Base-by-base conservation (phyloP, 176 grass and related monocot genomes). In the Zoysia pacifica region DNA sequence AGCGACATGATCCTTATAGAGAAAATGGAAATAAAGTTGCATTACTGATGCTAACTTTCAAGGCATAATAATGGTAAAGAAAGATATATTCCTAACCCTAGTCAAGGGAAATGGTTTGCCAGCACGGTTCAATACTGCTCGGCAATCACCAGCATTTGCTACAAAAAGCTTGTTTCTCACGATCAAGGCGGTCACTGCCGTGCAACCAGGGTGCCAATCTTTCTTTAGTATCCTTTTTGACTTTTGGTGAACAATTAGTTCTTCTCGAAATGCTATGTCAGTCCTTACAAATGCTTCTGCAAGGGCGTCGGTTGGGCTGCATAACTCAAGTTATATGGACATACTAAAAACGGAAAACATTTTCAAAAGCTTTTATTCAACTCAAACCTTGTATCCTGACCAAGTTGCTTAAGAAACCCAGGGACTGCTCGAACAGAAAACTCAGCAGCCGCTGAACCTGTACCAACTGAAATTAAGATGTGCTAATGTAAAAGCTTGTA, bases 71-170 rank as follows among this genome's bases (percentile, higher is more conserved):
- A 43, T 67, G 16, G 13, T 4, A 65, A 53, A 75, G 61, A 73
- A 41, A 63, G 35, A 76, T 70, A 82, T 73, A n/a, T 72, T 68
- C 16, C 78, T 39, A 64, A 96, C 93, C 90, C 85, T 91, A 61
- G 90, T 98, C 90, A 98, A 66, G 7, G 75, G 87, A 94, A 94
- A 87, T 74, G 92, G 95, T 76, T 84, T 76, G 66, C 95, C 92
- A 79, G 74, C 50, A 87, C 90, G 90, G 72, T 67, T 91, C 63
- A 98, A 64, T 74, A 98, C 89, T 88, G 92, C 90, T 58, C 95
- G 95, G 19, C 95, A 98, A 77, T 98, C 95, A 69, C 95, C 95
- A 87, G 92, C 95, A 89, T 98, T 98, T 79, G 95, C 95, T 76
- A 98, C 92, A 67, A 87, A 98, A 87, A 94, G 90, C 13, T 87